Base-by-base conservation (phyloP, 306 rosid genomes). In the Castanea mollissima region DNA sequence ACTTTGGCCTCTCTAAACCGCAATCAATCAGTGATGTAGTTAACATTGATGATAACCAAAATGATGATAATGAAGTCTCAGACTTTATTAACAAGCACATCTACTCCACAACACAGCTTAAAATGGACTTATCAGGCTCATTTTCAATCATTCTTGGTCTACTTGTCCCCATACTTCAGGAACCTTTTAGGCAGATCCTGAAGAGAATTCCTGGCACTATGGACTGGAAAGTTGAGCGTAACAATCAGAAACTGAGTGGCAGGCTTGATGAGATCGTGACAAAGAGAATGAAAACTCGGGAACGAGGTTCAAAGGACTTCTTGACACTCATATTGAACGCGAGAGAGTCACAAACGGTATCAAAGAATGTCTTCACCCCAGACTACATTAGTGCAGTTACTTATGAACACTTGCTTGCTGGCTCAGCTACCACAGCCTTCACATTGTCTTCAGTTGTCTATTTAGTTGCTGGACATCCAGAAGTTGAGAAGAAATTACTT, bases 111-210 rank as follows among this genome's bases (percentile, higher is more conserved):
- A 86, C 98, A 2, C 94, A 93, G 55, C 92, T 95, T 9, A 95
- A 91, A 86, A 91, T 95, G 98, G 99, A 95, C 80, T 74, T 95
- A 41, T 86, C 99, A 2, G 99, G 98, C 69, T 92, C 97, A 27
- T 86, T 95, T 27, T 95, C 99, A 13, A 95, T 95, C 86, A 93
- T 93, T 38, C 68, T 96, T 10, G 99, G 99, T 13, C 78, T 96
- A 21, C 94, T 96, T 68, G 52, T 88, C 18, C 99, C 98, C 4
- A 63, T 90, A 41, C 91, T 93, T 9, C 96, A 96, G 67, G 98
- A 93, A 71, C 98, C 99, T 3, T 88, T 91, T 76, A 79, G 96
- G 78, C 98, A 93, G 77, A 80, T 93, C 65, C 79, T 93, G 73
- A 95, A 89, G 88, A 86, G 99, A 78, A 88, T 93, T 15, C 99